phyloP scores from a whole-genome alignment of 2,329 filamentous ascomycete genomes.

The Fusarium nelsonii region DNA sequence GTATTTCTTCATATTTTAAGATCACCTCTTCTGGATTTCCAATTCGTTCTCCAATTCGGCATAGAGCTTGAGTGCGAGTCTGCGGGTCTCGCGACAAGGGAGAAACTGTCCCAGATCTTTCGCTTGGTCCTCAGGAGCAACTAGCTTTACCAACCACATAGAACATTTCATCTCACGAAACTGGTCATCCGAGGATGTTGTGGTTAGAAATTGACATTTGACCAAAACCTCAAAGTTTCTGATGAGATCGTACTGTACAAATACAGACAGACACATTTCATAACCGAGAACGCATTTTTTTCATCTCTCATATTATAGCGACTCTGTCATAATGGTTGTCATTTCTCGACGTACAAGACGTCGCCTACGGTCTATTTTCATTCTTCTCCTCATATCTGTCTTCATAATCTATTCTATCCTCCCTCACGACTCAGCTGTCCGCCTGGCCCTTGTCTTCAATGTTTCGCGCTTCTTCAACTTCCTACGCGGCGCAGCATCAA shows the following conservation, averaged over 20 bases:
- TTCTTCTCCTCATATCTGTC: slow-evolving; percentile 45
- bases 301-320: slow-evolving; percentile 11
- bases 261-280: slow-evolving; percentile 13
- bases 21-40: not conserved
- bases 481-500: slow-evolving; percentile 47
- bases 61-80: not conserved
- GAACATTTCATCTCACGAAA: not conserved
- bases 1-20: not conserved
- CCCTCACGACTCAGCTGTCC: slow-evolving; percentile 52
- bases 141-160: slow-evolving; percentile 5
- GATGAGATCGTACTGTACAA: slow-evolving; percentile 11
- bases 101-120: slow-evolving; percentile 8
- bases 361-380: slow-evolving; percentile 43
- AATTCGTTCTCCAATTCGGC: not conserved
- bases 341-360: slow-evolving; percentile 49
- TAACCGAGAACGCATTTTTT: slow-evolving; percentile 4
- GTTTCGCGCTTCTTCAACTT: slow-evolving; percentile 49
- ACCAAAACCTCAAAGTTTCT: slow-evolving; percentile 5
- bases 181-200: slow-evolving; percentile 19
- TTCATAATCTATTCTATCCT: slow-evolving; percentile 48
- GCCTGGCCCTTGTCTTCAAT: slow-evolving; percentile 54
- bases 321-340: slow-evolving; percentile 25
- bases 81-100: slow-evolving; percentile 19
- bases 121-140: slow-evolving; percentile 4
- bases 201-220: not conserved